Percentiles rank a stretch among this genome's conserved stretches.
Conservation (phyloP, 805 yeast genomes). For the Lachancea cidri region DNA sequence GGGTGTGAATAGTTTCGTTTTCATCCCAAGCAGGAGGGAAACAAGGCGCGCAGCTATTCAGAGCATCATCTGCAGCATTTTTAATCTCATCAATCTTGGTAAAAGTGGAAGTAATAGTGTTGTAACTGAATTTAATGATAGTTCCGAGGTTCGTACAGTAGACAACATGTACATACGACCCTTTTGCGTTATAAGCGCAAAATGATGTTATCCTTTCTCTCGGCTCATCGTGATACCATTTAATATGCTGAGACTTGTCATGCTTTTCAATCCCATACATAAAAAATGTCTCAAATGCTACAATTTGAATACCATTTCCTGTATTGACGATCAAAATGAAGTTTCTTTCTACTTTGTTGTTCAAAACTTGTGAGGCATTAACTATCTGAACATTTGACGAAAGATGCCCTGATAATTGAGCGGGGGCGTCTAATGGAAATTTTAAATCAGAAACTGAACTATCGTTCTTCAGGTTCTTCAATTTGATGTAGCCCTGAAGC, state of each 20-base stretch:
- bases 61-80: constrained; percentile 7
- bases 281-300: constrained; percentile 12
- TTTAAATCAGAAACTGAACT: neutral
- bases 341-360: neutral
- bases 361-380: constrained; percentile 2
- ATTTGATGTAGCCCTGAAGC: neutral
- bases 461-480: constrained; percentile 1
- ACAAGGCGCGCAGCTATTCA: constrained; percentile 5
- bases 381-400: constrained; percentile 1
- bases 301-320: constrained; percentile 15
- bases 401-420: neutral
- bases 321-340: constrained; percentile 12
- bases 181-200: constrained; percentile 12
- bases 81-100: constrained; percentile 3
- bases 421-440: neutral
- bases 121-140: constrained; percentile 12
- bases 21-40: neutral
- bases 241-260: neutral
- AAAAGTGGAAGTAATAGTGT: constrained; percentile 8
- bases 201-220: constrained; percentile 12
- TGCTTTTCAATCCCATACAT: neutral
- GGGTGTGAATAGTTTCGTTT: constrained; percentile 2
- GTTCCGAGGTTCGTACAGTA: constrained; percentile 16
- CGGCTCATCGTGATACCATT: constrained; percentile 10
- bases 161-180: constrained; percentile 10